Conservation (phyloP, 495 filamentous ascomycete species). For the Daldinia grandis region DNA sequence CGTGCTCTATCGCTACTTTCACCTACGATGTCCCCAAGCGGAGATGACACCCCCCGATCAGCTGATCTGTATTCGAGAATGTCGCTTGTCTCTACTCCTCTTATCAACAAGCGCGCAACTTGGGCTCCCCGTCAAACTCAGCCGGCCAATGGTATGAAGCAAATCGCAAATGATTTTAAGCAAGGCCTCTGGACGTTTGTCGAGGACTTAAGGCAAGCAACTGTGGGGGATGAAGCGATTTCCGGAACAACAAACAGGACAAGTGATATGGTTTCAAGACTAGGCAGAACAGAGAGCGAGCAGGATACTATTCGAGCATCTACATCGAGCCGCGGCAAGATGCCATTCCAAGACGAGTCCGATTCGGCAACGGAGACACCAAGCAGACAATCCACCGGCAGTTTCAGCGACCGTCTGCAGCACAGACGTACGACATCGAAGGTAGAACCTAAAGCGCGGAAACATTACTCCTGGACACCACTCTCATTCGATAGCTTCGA, state of each 20-base stretch:
- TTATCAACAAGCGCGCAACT: conserved; percentile 55
- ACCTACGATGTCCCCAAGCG: conserved; percentile 56
- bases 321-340: conserved; percentile 39
- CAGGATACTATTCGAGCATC: conserved; percentile 53
- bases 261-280: conserved; percentile 37
- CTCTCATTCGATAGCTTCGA: conserved; percentile 61
- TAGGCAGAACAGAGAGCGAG: conserved; percentile 42
- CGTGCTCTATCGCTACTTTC: conserved; percentile 85
- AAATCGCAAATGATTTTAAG: conserved; percentile 89
- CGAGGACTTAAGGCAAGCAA: conserved; percentile 93
- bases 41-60: conserved; percentile 44
- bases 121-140: conserved; percentile 55
- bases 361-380: conserved; percentile 35
- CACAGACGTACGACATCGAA: conserved; percentile 37
- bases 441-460: conserved; percentile 44
- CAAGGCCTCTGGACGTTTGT: conserved; percentile 96
- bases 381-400: conserved; percentile 34
- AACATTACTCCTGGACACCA: conserved; percentile 59
- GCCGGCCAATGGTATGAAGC: conserved; percentile 63
- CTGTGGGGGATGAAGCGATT: conserved; percentile 90
- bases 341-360: conserved; percentile 35
- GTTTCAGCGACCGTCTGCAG: conserved; percentile 41
- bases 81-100: conserved; percentile 30
- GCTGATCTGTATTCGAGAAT: conserved; percentile 37
- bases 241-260: conserved; percentile 52